Evolutionary conservation across 768 basidiomycete genomes (phyloP).

Genomic region (Trichaptum fuscoviolaceum): DNA sequence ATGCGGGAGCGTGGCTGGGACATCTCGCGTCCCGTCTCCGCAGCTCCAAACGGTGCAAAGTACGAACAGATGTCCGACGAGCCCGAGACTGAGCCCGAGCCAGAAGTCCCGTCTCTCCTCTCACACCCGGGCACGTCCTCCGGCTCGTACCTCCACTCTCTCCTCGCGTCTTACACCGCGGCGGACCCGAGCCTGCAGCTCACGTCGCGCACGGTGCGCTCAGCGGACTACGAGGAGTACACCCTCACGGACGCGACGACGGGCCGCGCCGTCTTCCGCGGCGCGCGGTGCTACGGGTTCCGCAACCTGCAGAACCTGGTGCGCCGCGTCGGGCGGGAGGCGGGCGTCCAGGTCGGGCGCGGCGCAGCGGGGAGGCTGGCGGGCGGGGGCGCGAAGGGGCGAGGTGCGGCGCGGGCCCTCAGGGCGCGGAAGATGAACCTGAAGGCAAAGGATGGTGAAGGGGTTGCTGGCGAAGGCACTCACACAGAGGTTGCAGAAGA

Average conservation of each 20-base stretch:
- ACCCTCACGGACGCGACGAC: slow-evolving; percentile 40
- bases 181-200: slow-evolving; percentile 45
- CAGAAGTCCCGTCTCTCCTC: slow-evolving; percentile 63
- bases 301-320: slow-evolving; percentile 97
- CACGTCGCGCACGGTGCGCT: slow-evolving; percentile 54
- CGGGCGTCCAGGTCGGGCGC: slow-evolving; percentile 64
- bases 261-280: slow-evolving; percentile 75
- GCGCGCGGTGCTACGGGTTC: slow-evolving; percentile 96
- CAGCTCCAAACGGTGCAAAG: slow-evolving; percentile 41
- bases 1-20: slow-evolving; percentile 82
- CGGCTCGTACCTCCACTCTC: slow-evolving; percentile 84
- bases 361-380: slow-evolving; percentile 56
- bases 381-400: slow-evolving; percentile 18
- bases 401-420: slow-evolving; percentile 21
- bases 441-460: slow-evolving; percentile 13
- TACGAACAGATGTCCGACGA: background rate
- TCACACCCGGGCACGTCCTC: slow-evolving; percentile 82
- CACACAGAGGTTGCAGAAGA: slow-evolving; percentile 24
- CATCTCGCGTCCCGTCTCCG: slow-evolving; percentile 48
- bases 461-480: background rate
- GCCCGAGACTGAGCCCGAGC: slow-evolving; percentile 11
- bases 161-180: slow-evolving; percentile 52
- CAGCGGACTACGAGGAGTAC: slow-evolving; percentile 76
- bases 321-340: slow-evolving; percentile 83
- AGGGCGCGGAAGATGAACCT: slow-evolving; percentile 28